phyloP scores from a whole-genome alignment of 2,329 filamentous ascomycete genomes.

The Claviceps sorghi region DNA sequence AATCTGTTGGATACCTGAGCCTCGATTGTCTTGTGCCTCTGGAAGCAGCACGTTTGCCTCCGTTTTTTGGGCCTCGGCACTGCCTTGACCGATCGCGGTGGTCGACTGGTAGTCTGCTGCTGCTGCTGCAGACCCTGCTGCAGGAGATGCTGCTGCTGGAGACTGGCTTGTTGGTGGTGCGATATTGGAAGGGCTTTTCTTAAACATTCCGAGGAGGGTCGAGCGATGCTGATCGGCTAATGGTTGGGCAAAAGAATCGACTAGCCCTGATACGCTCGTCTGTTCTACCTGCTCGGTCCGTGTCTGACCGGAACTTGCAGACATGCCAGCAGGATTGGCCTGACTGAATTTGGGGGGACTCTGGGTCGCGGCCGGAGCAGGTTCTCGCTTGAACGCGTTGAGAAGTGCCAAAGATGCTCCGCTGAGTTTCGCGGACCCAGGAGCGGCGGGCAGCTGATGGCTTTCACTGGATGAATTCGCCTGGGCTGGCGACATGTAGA shows the following conservation, averaged over 20 bases:
- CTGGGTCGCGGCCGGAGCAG: slow-evolving; percentile 2
- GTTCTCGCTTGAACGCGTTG: slow-evolving; percentile 27
- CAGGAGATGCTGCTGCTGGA: not conserved
- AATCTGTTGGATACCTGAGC: not conserved
- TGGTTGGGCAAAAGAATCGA: slow-evolving; percentile 13
- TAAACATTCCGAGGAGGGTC: slow-evolving; percentile 40
- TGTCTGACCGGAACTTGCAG: not conserved
- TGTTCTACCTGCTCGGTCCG: not conserved
- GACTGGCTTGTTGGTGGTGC: slow-evolving; percentile 1
- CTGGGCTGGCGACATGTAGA: not conserved
- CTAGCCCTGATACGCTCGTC: slow-evolving; percentile 14
- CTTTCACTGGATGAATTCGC: not conserved
- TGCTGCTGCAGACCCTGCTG: too few species aligned
- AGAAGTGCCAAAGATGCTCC: slow-evolving; percentile 29
- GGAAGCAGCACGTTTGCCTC: not conserved
- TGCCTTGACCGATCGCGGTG: not conserved
- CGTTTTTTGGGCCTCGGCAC: not conserved
- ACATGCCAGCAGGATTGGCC: not conserved
- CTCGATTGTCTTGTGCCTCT: slow-evolving; percentile 1
- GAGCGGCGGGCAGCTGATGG: slow-evolving; percentile 1
- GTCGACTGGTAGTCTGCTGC: not conserved
- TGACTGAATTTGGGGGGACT: not conserved
- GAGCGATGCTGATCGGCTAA: slow-evolving; percentile 26
- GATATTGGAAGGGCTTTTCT: slow-evolving; percentile 18
- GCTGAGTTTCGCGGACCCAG: slow-evolving; percentile 19